Percentiles rank a stretch among this genome's conserved stretches.
Conservation (phyloP, 208 protist species). For the Acanthamoeba castellanii region DNA sequence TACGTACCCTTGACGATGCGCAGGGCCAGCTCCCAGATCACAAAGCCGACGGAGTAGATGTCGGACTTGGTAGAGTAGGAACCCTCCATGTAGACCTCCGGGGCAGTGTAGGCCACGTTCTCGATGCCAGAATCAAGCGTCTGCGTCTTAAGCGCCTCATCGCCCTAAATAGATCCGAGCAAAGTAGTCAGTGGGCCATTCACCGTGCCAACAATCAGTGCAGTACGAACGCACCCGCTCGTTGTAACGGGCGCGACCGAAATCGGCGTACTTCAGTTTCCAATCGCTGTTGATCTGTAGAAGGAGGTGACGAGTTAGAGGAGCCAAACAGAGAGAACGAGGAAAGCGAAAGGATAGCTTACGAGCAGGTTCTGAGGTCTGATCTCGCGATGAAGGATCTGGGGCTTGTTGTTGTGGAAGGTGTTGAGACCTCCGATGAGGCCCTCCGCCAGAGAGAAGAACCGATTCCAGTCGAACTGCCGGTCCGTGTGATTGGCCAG, state of each 20-base stretch:
- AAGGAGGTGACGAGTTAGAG: neutral
- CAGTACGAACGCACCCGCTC: neutral
- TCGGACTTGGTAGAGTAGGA: slow-evolving; percentile 42
- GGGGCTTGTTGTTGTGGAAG: slow-evolving; percentile 61
- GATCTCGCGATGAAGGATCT: slow-evolving; percentile 65
- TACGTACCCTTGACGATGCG: slow-evolving; percentile 45
- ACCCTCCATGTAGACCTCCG: slow-evolving; percentile 70
- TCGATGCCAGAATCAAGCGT: slow-evolving; percentile 66
- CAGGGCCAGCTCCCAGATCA: slow-evolving; percentile 56
- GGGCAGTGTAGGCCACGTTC: slow-evolving; percentile 70
- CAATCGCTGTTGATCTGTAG: slow-evolving; percentile 55
- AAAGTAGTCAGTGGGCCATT: neutral
- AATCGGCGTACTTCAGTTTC: slow-evolving; percentile 58
- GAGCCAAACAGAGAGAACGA: neutral
- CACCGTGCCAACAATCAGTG: neutral
- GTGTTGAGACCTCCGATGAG: slow-evolving; percentile 60
- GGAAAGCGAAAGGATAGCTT: neutral
- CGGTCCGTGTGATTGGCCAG: slow-evolving; percentile 16
- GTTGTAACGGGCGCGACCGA: slow-evolving; percentile 62
- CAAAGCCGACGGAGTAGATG: slow-evolving; percentile 55
- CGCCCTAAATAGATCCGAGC: neutral
- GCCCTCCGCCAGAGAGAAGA: slow-evolving; percentile 56
- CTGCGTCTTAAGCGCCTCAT: slow-evolving; percentile 57
- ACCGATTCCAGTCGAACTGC: slow-evolving; percentile 63
- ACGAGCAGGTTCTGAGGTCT: slow-evolving; percentile 58